Percentiles rank a stretch among this genome's conserved stretches.
phyloP scores from a whole-genome alignment of 73 alveolate genomes.

The Tetrahymena malaccensis region DNA sequence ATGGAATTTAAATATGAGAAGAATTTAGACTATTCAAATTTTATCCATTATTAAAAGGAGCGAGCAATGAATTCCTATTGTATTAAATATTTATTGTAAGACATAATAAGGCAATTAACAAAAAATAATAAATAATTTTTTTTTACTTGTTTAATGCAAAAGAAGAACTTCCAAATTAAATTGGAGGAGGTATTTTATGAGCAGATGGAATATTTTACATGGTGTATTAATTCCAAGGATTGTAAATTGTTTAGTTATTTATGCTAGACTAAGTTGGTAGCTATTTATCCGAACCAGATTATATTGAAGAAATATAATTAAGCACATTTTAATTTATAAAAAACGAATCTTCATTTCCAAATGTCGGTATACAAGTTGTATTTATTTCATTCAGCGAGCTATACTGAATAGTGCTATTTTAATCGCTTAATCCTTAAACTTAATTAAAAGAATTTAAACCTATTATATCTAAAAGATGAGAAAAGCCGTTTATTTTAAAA shows the following conservation, averaged over 20 bases:
- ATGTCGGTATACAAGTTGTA: not conserved
- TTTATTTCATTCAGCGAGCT: not conserved
- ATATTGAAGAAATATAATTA: not conserved
- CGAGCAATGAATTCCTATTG: not conserved
- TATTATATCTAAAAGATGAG: not conserved
- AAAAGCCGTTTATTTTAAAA: not conserved
- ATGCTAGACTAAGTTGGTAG: not conserved
- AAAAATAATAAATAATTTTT: not conserved
- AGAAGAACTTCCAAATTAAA: not conserved
- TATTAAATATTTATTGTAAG: not conserved
- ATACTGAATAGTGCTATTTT: not conserved
- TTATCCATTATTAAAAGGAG: not conserved
- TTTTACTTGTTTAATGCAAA: not conserved
- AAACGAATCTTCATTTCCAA: not conserved
- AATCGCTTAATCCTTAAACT: not conserved
- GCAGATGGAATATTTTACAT: not conserved
- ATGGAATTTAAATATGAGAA: not conserved
- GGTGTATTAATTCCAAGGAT: not conserved
- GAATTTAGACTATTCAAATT: not conserved
- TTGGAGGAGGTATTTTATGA: not conserved
- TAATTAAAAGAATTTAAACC: not conserved
- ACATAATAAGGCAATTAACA: not conserved
- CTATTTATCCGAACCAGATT: not conserved
- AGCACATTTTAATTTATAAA: not conserved
- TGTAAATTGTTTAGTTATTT: not conserved